A percentile compares a stretch with the other conserved stretches of the same genome.
phyloP scores from a whole-genome alignment of 2,329 filamentous ascomycete species.

The Fusarium ambrosium region DNA sequence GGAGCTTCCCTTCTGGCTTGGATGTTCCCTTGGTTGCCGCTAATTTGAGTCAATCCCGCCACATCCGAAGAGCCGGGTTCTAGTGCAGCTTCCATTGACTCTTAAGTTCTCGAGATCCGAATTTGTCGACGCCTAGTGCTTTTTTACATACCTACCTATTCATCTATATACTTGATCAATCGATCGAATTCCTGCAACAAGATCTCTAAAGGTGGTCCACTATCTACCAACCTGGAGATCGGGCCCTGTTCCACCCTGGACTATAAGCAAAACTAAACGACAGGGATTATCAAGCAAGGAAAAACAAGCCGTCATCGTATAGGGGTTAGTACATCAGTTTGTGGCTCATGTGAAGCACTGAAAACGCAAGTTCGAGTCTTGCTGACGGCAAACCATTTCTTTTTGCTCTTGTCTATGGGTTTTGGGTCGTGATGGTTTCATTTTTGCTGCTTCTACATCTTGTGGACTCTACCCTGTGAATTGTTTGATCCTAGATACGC shows the following conservation, averaged over 20 bases:
- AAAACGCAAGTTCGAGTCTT: constrained; percentile 51
- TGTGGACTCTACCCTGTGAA: not conserved
- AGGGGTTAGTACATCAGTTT: constrained; percentile 51
- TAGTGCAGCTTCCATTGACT: constrained; percentile 18
- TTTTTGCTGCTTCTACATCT: not conserved
- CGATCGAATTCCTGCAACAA: not conserved
- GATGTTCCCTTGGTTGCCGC: constrained; percentile 12
- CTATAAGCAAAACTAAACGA: constrained; percentile 10
- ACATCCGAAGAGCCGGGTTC: constrained; percentile 30
- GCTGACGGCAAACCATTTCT: constrained; percentile 33
- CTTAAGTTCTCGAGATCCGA: constrained; percentile 8
- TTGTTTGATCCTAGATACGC: not conserved
- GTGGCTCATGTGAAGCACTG: constrained; percentile 47
- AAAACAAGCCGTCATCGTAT: constrained; percentile 43
- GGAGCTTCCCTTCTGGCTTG: constrained; percentile 29
- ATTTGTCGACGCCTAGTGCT: not conserved
- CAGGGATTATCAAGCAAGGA: constrained; percentile 2
- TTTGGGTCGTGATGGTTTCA: not conserved
- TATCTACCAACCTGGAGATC: not conserved
- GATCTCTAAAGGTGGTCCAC: not conserved
- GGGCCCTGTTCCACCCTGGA: not conserved
- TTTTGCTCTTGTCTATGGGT: constrained; percentile 3
- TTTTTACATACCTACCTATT: not conserved
- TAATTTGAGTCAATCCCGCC: constrained; percentile 37
- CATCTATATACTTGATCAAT: not conserved